phyloP scores from a whole-genome alignment of 1,139 yeast genomes.

The Taiozyma sp. region DNA sequence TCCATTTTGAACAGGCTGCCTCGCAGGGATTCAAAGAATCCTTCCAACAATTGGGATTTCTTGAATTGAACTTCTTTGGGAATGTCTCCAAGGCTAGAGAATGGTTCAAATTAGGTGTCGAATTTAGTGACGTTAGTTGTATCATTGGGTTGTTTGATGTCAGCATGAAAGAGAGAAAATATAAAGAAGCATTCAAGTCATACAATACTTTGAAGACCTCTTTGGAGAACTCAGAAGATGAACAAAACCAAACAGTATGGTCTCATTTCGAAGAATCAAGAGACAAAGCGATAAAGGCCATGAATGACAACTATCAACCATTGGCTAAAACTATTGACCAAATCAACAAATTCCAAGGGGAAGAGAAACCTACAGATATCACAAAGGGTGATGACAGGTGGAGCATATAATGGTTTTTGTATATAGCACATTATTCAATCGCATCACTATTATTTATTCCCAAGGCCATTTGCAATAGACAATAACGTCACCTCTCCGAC shows the following conservation, averaged over 20 bases:
- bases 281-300: slow-evolving; percentile 8
- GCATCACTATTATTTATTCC: slow-evolving; percentile 16
- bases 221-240: slow-evolving; percentile 6
- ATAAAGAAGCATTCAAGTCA: slow-evolving; percentile 23
- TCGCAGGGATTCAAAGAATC: slow-evolving; percentile 72
- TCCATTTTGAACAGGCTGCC: slow-evolving; percentile 75
- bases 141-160: slow-evolving; percentile 72
- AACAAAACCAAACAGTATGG: slow-evolving; percentile 15
- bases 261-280: slow-evolving; percentile 18
- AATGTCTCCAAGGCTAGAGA: slow-evolving; percentile 54
- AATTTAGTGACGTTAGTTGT: slow-evolving; percentile 54
- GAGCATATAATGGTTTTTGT: slow-evolving; percentile 12
- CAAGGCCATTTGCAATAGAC: slow-evolving; percentile 30
- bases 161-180: slow-evolving; percentile 21
- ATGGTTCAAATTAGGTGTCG: slow-evolving; percentile 84
- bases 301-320: slow-evolving; percentile 18
- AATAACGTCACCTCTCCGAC: slow-evolving; percentile 65
- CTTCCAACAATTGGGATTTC: slow-evolving; percentile 70
- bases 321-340: slow-evolving; percentile 9
- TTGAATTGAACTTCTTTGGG: slow-evolving; percentile 67
- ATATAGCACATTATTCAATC: background rate
- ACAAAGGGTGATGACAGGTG: slow-evolving; percentile 16
- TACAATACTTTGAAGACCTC: slow-evolving; percentile 16
- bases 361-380: background rate
- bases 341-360: slow-evolving; percentile 7